These are phyloP conservation scores for Monosporascus sp. DNA, from an alignment of 2,329 filamentous ascomycete genomes.

Conservation along the genomic window DNA sequence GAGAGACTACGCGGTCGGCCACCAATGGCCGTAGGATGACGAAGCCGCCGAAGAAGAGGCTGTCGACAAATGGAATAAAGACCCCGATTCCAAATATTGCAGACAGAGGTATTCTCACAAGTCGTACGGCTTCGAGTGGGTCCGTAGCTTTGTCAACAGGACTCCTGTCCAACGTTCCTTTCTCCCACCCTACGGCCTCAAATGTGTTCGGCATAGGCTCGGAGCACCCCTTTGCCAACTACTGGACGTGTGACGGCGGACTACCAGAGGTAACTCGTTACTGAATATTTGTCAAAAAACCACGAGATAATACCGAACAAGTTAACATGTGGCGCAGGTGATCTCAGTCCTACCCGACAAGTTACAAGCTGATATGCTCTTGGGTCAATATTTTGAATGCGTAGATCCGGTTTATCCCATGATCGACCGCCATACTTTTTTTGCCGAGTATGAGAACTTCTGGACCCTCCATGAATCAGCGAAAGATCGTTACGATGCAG, in stretches of 20 bases:
- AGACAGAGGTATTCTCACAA: slow-evolving; percentile 44
- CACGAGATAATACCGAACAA: too few species aligned
- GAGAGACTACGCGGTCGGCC: slow-evolving; percentile 53
- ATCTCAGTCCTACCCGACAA: slow-evolving; percentile 63
- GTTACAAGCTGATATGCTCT: slow-evolving; percentile 66
- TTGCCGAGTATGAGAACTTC: slow-evolving; percentile 73
- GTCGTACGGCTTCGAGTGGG: slow-evolving; percentile 42
- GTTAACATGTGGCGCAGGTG: too few species aligned
- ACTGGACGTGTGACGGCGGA: slow-evolving; percentile 76
- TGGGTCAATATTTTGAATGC: slow-evolving; percentile 60
- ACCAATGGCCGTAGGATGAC: slow-evolving; percentile 86
- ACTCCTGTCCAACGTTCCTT: slow-evolving; percentile 67
- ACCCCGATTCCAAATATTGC: slow-evolving; percentile 49
- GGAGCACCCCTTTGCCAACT: slow-evolving; percentile 76
- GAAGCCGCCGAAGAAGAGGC: slow-evolving; percentile 68
- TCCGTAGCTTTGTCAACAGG: slow-evolving; percentile 53
- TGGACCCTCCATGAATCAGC: slow-evolving; percentile 58
- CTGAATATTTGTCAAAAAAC: background rate
- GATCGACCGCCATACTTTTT: slow-evolving; percentile 70
- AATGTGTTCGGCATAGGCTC: slow-evolving; percentile 78
- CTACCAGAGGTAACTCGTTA: slow-evolving; percentile 64
- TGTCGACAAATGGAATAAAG: slow-evolving; percentile 30
- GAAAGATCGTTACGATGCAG: slow-evolving; percentile 57
- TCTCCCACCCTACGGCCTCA: slow-evolving; percentile 63
- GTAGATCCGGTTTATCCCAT: slow-evolving; percentile 80